Conservation (phyloP, 179 eudicot species). For the Gypsophila paniculata region DNA sequence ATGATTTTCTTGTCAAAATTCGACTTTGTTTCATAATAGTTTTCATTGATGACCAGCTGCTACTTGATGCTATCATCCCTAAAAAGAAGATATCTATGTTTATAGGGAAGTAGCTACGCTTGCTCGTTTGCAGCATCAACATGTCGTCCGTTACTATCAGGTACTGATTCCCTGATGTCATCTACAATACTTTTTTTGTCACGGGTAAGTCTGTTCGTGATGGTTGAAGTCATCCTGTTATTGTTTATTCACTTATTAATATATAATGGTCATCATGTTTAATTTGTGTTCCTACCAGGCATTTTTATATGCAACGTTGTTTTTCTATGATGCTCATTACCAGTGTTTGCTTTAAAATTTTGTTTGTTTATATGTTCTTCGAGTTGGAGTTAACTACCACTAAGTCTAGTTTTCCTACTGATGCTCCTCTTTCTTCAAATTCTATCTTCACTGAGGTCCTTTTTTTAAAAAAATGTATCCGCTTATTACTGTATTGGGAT, state of each 20-base stretch:
- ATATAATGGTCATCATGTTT: conserved; percentile 3
- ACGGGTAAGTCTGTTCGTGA: conserved; percentile 4
- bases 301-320: conserved; percentile 3
- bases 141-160: conserved; percentile 97
- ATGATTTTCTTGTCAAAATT: conserved; percentile 9
- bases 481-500: not conserved
- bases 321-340: not conserved
- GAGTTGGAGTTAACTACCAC: not conserved
- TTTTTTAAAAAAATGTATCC: not conserved
- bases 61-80: not conserved
- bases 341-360: not conserved
- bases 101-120: conserved; percentile 96
- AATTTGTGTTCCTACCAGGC: not conserved
- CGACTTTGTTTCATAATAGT: not conserved
- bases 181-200: not conserved
- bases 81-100: conserved; percentile 7
- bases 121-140: conserved; percentile 95
- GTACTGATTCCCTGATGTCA: conserved; percentile 29
- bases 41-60: conserved; percentile 9
- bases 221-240: not conserved
- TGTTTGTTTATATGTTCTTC: not conserved
- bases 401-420: not conserved
- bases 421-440: conserved; percentile 4
- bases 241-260: not conserved
- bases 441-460: not conserved